Conservation (phyloP, 2,329 filamentous ascomycete genomes). For the Diaporthe vaccinii region DNA sequence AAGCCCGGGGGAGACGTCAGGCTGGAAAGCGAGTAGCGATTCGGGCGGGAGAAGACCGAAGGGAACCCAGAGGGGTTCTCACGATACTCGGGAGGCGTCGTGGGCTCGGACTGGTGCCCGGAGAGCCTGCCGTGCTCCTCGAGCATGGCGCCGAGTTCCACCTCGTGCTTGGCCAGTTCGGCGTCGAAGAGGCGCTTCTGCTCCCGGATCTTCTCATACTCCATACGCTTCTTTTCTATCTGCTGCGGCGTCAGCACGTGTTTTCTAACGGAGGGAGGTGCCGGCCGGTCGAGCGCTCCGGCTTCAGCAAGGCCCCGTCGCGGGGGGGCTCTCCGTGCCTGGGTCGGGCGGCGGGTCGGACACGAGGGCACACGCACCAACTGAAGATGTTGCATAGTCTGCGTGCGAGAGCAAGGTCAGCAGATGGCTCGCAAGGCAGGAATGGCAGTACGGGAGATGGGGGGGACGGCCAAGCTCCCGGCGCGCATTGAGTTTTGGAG, state of each 20-base stretch:
- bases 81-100: constrained; percentile 93
- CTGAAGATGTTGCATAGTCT: constrained; percentile 81
- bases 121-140: constrained; percentile 78
- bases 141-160: constrained; percentile 87
- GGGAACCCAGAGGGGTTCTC: constrained; percentile 80
- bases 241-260: constrained; percentile 53
- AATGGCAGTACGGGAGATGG: background rate
- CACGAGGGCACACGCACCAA: constrained; percentile 63
- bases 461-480: constrained; percentile 15
- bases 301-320: background rate
- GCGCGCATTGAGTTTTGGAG: constrained; percentile 33
- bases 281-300: constrained; percentile 36
- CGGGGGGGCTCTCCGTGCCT: background rate
- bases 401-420: constrained; percentile 41
- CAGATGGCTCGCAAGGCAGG: background rate
- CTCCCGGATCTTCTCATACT: constrained; percentile 91
- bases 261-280: background rate
- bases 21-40: constrained; percentile 87
- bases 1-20: constrained; percentile 84
- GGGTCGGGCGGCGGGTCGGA: background rate
- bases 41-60: constrained; percentile 82
- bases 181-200: constrained; percentile 91
- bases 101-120: constrained; percentile 92
- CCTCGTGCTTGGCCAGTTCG: constrained; percentile 89
- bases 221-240: constrained; percentile 94